Evolutionary conservation across 1,139 yeast genomes (phyloP).

Genomic region (Taiozyma onychis): DNA sequence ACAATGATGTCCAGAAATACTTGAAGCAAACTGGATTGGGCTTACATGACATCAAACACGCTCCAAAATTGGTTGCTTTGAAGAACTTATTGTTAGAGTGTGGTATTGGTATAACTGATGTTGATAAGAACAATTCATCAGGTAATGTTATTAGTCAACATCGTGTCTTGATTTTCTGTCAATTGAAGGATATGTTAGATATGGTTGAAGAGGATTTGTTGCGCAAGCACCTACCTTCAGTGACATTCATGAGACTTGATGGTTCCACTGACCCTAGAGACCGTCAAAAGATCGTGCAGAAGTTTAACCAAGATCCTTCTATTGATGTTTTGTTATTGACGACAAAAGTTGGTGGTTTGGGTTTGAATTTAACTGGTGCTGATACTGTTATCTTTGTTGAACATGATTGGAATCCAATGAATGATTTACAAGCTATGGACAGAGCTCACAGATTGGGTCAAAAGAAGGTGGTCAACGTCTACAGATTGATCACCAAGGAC

Average conservation of each 20-base stretch:
- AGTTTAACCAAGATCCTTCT: slow-evolving; percentile 94
- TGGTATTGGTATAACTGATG: slow-evolving; percentile 77
- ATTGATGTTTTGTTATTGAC: slow-evolving; percentile 89
- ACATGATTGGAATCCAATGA: slow-evolving; percentile 99
- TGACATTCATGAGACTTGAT: slow-evolving; percentile 91
- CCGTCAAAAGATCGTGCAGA: slow-evolving; percentile 85
- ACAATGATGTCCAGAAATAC: slow-evolving; percentile 53
- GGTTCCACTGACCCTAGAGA: slow-evolving; percentile 93
- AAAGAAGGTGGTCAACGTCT: slow-evolving; percentile 93
- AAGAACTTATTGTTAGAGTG: slow-evolving; percentile 82
- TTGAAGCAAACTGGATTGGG: slow-evolving; percentile 55
- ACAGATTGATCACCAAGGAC: slow-evolving; percentile 84
- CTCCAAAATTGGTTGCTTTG: slow-evolving; percentile 85
- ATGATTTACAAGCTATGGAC: slow-evolving; percentile 98
- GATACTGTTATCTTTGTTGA: slow-evolving; percentile 98
- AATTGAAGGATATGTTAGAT: slow-evolving; percentile 94
- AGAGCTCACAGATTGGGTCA: slow-evolving; percentile 98
- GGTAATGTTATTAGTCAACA: slow-evolving; percentile 86
- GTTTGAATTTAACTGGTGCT: slow-evolving; percentile 95
- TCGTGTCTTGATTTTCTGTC: slow-evolving; percentile 93
- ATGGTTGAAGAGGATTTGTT: slow-evolving; percentile 89
- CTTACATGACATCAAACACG: slow-evolving; percentile 70
- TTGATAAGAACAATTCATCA: slow-evolving; percentile 32
- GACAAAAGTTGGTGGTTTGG: slow-evolving; percentile 97
- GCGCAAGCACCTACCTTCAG: slow-evolving; percentile 80